These are phyloP conservation scores for Saccharomycopsis hybrid DNA, from an alignment of 1,139 yeast species.

Conservation along the genomic window DNA sequence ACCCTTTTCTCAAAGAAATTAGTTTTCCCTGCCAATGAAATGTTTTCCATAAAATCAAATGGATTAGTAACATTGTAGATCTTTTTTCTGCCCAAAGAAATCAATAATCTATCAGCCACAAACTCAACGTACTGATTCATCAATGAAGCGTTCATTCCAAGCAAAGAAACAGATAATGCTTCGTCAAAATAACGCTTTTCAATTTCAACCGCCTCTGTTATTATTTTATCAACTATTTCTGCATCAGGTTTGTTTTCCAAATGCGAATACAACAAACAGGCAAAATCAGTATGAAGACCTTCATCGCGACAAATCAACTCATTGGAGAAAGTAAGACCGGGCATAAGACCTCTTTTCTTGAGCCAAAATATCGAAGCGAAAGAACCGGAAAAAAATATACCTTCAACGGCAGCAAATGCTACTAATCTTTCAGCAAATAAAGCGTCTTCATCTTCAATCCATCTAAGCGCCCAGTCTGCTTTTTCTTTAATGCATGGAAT, in stretches of 20 bases:
- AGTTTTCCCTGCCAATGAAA: slow-evolving; percentile 95
- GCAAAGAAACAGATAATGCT: slow-evolving; percentile 82
- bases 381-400: slow-evolving; percentile 96
- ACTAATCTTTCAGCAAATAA: slow-evolving; percentile 92
- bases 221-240: slow-evolving; percentile 72
- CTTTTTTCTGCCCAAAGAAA: slow-evolving; percentile 86
- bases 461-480: slow-evolving; percentile 97
- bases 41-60: slow-evolving; percentile 97
- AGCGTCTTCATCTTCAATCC: slow-evolving; percentile 86
- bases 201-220: slow-evolving; percentile 90
- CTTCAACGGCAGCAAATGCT: slow-evolving; percentile 98
- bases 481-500: slow-evolving; percentile 92
- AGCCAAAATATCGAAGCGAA: slow-evolving; percentile 98
- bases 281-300: slow-evolving; percentile 97
- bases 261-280: slow-evolving; percentile 90
- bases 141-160: slow-evolving; percentile 87
- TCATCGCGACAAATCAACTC: slow-evolving; percentile 97
- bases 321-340: slow-evolving; percentile 94
- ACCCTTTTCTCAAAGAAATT: slow-evolving; percentile 99
- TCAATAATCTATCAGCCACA: slow-evolving; percentile 89
- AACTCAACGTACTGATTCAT: slow-evolving; percentile 98
- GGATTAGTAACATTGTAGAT: slow-evolving; percentile 86
- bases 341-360: slow-evolving; percentile 97
- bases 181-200: slow-evolving; percentile 84
- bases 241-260: slow-evolving; percentile 81